Conservation (phyloP, 2,329 filamentous ascomycete genomes). For the Sclerotiophoma versabilis region DNA sequence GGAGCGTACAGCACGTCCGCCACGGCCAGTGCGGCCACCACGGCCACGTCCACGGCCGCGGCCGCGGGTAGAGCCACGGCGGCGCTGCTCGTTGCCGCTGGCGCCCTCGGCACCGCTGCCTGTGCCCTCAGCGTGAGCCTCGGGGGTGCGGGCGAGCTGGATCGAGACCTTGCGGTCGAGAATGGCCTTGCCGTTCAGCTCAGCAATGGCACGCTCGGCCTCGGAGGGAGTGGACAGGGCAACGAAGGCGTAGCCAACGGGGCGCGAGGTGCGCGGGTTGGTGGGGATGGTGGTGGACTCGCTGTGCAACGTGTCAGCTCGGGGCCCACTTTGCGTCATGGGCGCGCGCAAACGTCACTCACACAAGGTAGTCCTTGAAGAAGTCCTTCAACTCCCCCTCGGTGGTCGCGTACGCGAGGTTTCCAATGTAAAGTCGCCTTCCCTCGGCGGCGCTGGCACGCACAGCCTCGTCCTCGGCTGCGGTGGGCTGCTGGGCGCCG, state of each 20-base stretch:
- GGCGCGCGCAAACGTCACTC: constrained; percentile 59
- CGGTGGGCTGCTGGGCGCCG: constrained; percentile 69
- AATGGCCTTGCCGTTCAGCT: constrained; percentile 97
- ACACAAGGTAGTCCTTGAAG: constrained; percentile 99
- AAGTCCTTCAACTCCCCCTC: constrained; percentile 99
- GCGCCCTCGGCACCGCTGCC: constrained; percentile 76
- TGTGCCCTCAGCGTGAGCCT: constrained; percentile 77
- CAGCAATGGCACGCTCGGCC: constrained; percentile 92
- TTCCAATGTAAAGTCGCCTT: constrained; percentile 99
- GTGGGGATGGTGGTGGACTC: constrained; percentile 99
- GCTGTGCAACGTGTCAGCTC: constrained; percentile 60
- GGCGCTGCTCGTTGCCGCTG: constrained; percentile 68
- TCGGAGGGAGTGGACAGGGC: constrained; percentile 94
- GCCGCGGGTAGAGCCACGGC: constrained; percentile 63
- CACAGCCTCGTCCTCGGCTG: constrained; percentile 85
- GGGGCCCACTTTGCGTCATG: constrained; percentile 16
- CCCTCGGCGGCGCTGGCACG: constrained; percentile 98
- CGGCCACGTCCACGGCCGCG: constrained; percentile 66
- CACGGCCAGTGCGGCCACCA: constrained; percentile 66
- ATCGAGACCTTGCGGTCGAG: constrained; percentile 99
- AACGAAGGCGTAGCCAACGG: constrained; percentile 98
- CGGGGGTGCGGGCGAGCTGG: constrained; percentile 96
- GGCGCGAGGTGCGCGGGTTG: constrained; percentile 98
- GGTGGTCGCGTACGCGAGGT: constrained; percentile 99
- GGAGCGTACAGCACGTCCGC: constrained; percentile 71